Conservation (phyloP, 2,329 filamentous ascomycete species). For the Gliomastix tumulicola region DNA sequence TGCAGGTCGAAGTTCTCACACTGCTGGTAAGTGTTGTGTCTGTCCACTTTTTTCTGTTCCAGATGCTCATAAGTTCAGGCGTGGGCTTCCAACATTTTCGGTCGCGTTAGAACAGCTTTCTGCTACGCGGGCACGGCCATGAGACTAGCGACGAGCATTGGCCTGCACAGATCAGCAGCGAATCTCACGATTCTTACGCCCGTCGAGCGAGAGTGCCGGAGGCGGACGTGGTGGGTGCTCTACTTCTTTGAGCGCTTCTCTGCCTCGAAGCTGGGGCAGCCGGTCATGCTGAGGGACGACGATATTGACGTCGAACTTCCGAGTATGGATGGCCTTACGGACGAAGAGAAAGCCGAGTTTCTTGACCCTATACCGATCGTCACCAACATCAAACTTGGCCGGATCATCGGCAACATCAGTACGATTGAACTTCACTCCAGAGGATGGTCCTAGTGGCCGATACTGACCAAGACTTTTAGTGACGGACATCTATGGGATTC, state of each 20-base stretch:
- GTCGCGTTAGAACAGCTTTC: slow-evolving; percentile 22
- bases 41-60: not conserved
- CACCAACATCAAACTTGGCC: slow-evolving; percentile 18
- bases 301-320: slow-evolving; percentile 24
- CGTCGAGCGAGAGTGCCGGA: slow-evolving; percentile 14
- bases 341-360: slow-evolving; percentile 17
- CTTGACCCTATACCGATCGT: slow-evolving; percentile 16
- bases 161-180: slow-evolving; percentile 27
- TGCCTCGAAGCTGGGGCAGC: slow-evolving; percentile 21
- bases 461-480: slow-evolving; percentile 5
- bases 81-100: slow-evolving; percentile 22
- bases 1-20: slow-evolving; percentile 33
- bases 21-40: slow-evolving; percentile 19
- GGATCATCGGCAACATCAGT: slow-evolving; percentile 19
- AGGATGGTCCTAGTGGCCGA: not conserved
- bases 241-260: slow-evolving; percentile 24
- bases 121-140: slow-evolving; percentile 24
- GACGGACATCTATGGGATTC: slow-evolving; percentile 18
- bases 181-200: slow-evolving; percentile 9
- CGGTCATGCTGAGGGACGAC: slow-evolving; percentile 18
- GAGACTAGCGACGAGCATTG: slow-evolving; percentile 31
- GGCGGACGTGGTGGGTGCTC: slow-evolving; percentile 22
- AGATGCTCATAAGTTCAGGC: slow-evolving; percentile 9
- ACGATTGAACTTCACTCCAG: not conserved
- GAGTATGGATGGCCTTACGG: slow-evolving; percentile 17